Evolutionary conservation across 2,329 filamentous ascomycete species (phyloP), one percentile per base, ranked within the genome.

Genomic region (Phaeosphaeria sp.): DNA sequence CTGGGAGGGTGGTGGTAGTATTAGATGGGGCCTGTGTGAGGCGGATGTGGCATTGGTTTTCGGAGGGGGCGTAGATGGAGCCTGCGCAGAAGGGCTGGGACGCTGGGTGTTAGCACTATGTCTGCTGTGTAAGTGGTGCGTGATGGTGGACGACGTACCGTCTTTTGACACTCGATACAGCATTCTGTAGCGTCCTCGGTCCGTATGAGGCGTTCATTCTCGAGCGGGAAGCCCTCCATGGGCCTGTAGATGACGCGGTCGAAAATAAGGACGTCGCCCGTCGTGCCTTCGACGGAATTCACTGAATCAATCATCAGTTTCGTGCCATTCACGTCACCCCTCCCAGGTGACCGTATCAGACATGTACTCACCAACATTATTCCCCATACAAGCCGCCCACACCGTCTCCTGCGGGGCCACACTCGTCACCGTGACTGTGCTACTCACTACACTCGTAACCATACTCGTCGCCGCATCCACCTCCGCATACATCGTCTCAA

Each of bases 141-240:
- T n/a, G n/a, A n/a, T n/a, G n/a, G n/a, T n/a, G n/a, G 50, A 50
- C 10, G n/a, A 50, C 63, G 52, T 62, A 65, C 67, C 39, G 63
- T 63, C 10, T 56, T 65, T 17, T 73, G 69, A 61, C 70, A 73
- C 2, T 63, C 66, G 48, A 67, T 60, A 56, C 70, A 73, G 60
- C 69, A 73, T 46, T 62, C 60, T 7, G 54, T 33, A 1, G 57
- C 55, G 20, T 25, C 47, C 2, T 48, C 56, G 1, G 58, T 65
- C 48, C 62, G 61, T 22, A 65, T 54, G 23, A 67, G 56, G 0
- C 67, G 39, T 48, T 66, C 64, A 41, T 71, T 66, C n/a, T 56
- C 54, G 18, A 70, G 56, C 1, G 68, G 67, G 57, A 70, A 67
- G 27, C 68, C 69, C 42, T 62, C 30, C 0, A 36, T 43, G 7